Evolutionary conservation across 169 alveolate genomes (phyloP).

Genomic region (Pseudocohnilembus persalinus): DNA sequence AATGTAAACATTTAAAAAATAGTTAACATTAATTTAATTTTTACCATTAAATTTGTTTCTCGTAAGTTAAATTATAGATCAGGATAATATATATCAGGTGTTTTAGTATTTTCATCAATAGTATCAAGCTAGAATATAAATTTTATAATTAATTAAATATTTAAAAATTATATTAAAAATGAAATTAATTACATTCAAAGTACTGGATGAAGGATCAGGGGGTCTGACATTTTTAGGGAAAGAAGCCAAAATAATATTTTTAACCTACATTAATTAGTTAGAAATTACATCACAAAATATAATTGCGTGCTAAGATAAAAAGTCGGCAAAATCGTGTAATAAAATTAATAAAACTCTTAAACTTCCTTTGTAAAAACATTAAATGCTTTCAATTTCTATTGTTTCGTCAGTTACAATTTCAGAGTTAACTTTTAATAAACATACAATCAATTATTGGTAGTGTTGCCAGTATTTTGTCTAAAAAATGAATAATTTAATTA

Average conservation of each 20-base stretch:
- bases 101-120: background rate
- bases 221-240: conserved; percentile 91
- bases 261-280: conserved; percentile 90
- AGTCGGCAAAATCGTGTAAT: conserved; percentile 95
- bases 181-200: background rate
- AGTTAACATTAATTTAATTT: background rate
- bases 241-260: conserved; percentile 95
- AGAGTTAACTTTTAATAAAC: conserved; percentile 54
- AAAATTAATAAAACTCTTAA: conserved; percentile 88
- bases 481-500: too few species aligned
- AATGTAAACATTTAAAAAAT: too few species aligned
- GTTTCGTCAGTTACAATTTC: conserved; percentile 47
- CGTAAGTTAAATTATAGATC: background rate
- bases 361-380: conserved; percentile 64
- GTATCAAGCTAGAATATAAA: background rate
- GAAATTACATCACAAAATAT: conserved; percentile 91
- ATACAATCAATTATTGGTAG: conserved; percentile 51
- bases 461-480: conserved; percentile 45
- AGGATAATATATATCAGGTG: background rate
- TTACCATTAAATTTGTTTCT: background rate
- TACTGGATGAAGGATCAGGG: conserved; percentile 91
- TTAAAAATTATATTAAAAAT: background rate
- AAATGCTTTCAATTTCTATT: conserved; percentile 14
- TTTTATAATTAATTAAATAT: conserved; percentile 12
- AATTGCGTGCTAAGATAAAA: conserved; percentile 90